Conservation (phyloP, 768 basidiomycete species). For the Calocera viscosa region DNA sequence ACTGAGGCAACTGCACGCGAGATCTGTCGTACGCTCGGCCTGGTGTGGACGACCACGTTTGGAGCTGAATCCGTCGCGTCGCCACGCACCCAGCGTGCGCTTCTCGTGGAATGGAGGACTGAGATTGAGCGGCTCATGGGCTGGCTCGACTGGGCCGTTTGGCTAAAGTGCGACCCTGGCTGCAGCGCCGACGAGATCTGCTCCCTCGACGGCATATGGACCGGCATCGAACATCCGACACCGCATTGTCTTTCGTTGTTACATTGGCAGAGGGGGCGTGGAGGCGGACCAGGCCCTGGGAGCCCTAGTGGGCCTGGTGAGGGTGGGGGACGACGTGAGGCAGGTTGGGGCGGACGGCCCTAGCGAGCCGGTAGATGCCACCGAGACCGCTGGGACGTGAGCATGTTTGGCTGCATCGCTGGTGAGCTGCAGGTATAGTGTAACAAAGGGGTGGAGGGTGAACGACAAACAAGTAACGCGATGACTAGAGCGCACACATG, state of each 20-base stretch:
- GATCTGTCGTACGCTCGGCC: neutral
- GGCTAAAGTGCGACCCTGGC: neutral
- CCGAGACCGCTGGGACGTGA: too few species aligned
- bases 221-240: neutral
- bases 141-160: constrained; percentile 13
- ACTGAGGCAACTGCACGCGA: neutral
- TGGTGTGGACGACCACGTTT: neutral
- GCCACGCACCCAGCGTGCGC: neutral
- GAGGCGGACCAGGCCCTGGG: neutral
- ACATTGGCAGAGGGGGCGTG: neutral
- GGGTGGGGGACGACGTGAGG: too few species aligned
- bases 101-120: neutral
- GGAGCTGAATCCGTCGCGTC: neutral
- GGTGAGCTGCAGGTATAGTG: neutral
- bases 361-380: too few species aligned
- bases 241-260: neutral
- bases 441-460: too few species aligned
- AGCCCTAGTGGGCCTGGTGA: neutral
- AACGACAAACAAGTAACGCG: too few species aligned
- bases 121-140: constrained; percentile 8
- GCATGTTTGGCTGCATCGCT: constrained; percentile 14
- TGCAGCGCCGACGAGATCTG: constrained; percentile 6
- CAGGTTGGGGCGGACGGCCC: too few species aligned
- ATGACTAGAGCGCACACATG: too few species aligned
- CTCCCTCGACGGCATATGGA: neutral